Evolutionary conservation across 371 early-diverging fungal genomes (phyloP), one percentile per base, ranked within the genome.

Genomic region (Furculomyces boomerangus): DNA sequence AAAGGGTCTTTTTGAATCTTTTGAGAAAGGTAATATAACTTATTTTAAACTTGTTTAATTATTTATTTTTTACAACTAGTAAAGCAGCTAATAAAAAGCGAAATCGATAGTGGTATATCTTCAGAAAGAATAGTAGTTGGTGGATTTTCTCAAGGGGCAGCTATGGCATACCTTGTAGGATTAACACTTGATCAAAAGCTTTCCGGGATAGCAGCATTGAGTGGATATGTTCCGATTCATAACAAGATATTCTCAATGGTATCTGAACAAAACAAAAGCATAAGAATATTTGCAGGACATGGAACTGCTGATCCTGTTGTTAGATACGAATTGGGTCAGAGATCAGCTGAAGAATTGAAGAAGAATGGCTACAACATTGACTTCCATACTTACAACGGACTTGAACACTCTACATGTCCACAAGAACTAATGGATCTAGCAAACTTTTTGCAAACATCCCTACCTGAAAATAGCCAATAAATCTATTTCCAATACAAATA

Each of bases 101-200:
- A 96, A 65, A 71, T 90, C 8, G 83, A 83, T 39, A 44, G 67
- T 1, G 88, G 89, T 18, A 90, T 91, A 53, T 79, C 88, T 0
- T 68, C 88, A 18, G 72, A 83, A 44, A 73, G 92, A 18, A 93
- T 96, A 49, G 79, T 93, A 30, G 55, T 96, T 24, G 93, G 92
- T 41, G 97, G 97, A 0, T 96, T 96, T 70, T 90, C 91, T 26
- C 97, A 96, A 74, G 95, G 90, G 58, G 70, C 79, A 50, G 92
- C 80, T n/a, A 70, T 89, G 70, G 61, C 88, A 20, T 65, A 91
- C 54, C 59, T 85, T 59, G 70, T 77, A n/a, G 81, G 77, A 3
- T 66, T 92, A 58, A 82, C 84, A 20, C 73, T 81, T 5, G 84
- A 83, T 47, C 68, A 68, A 57, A 85, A 82, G 58, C 66, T 80